These are phyloP conservation scores for Phoenix roebelenii DNA, from an alignment of 176 grass and related monocot species.

Conservation along the genomic window DNA sequence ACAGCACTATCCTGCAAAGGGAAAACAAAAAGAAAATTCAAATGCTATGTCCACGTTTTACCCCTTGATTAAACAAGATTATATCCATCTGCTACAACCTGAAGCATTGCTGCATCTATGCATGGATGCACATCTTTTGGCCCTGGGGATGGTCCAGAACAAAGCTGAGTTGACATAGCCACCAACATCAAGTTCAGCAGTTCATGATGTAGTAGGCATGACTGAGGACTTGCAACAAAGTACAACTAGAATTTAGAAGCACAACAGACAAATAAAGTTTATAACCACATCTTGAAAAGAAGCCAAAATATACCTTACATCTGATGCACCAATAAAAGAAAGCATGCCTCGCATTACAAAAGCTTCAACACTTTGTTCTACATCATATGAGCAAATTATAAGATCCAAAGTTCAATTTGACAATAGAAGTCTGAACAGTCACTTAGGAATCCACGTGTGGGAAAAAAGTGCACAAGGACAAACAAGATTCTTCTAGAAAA, in stretches of 20 bases:
- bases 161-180: constrained; percentile 94
- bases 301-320: constrained; percentile 78
- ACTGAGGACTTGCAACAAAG: constrained; percentile 52
- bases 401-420: too few relatives aligned
- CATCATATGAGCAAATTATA: constrained; percentile 14
- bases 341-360: constrained; percentile 80
- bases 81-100: constrained; percentile 35
- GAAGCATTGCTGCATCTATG: constrained; percentile 87
- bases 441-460: background rate
- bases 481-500: background rate
- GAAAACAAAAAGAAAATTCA: background rate
- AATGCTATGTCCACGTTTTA: too few relatives aligned
- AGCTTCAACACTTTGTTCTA: constrained; percentile 60
- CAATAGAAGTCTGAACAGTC: background rate
- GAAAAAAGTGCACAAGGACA: background rate
- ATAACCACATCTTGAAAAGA: background rate
- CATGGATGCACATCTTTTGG: constrained; percentile 94
- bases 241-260: constrained; percentile 30
- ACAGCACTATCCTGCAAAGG: constrained; percentile 57
- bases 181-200: constrained; percentile 94
- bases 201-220: constrained; percentile 88
- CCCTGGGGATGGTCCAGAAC: constrained; percentile 90
- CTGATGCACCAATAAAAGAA: constrained; percentile 57
- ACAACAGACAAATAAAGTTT: constrained; percentile 3
- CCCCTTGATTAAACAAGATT: background rate